Conservation (phyloP, 2,329 filamentous ascomycete genomes). For the Neofusicoccum laricinum region DNA sequence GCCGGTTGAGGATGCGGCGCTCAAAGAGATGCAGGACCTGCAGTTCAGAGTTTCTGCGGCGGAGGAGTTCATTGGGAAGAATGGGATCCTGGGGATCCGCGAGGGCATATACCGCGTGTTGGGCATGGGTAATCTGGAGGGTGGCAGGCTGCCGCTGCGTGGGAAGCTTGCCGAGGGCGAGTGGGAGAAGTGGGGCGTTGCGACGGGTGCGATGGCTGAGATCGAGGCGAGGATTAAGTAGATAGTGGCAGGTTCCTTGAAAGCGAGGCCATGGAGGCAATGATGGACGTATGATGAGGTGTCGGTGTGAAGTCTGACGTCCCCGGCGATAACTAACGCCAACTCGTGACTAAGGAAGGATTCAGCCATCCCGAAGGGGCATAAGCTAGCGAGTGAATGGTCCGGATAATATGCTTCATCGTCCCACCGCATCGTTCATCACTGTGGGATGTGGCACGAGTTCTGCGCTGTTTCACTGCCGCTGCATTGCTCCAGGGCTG, state of each 20-base stretch:
- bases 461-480: too few relatives aligned
- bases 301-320: not conserved
- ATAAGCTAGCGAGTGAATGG: not conserved
- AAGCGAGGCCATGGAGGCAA: not conserved
- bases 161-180: slow-evolving; percentile 50
- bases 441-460: too few relatives aligned
- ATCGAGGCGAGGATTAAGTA: slow-evolving; percentile 6
- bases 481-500: too few relatives aligned
- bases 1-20: slow-evolving; percentile 24
- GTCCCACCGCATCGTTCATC: not conserved
- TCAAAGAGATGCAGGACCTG: slow-evolving; percentile 49
- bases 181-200: slow-evolving; percentile 14
- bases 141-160: slow-evolving; percentile 56
- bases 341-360: not conserved
- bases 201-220: not conserved
- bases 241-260: not conserved
- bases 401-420: not conserved
- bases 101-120: slow-evolving; percentile 55
- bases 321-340: not conserved
- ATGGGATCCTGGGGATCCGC: slow-evolving; percentile 59
- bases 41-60: slow-evolving; percentile 57
- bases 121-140: slow-evolving; percentile 54
- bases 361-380: not conserved
- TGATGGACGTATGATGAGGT: not conserved
- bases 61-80: slow-evolving; percentile 57